phyloP scores from a whole-genome alignment of 306 rosid genomes.

The Parietaria judaica region DNA sequence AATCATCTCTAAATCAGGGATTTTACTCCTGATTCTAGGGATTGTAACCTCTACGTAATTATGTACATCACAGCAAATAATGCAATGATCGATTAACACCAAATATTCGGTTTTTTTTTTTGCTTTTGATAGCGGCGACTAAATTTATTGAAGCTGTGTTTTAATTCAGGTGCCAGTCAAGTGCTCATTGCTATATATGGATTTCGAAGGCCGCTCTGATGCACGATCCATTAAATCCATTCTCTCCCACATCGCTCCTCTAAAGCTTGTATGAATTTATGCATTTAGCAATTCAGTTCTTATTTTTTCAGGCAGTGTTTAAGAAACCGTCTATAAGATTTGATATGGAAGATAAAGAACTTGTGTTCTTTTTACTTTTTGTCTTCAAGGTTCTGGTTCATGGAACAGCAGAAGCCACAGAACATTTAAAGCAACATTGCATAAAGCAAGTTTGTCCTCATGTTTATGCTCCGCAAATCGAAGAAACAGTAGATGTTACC shows the following conservation, averaged over 20 bases:
- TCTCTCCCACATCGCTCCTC: slow-evolving; percentile 94
- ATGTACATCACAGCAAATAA: no score
- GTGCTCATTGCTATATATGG: slow-evolving; percentile 75
- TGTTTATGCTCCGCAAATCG: slow-evolving; percentile 91
- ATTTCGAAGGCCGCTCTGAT: slow-evolving; percentile 95
- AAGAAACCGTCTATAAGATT: neutral
- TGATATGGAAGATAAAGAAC: neutral
- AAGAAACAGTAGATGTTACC: slow-evolving; percentile 89
- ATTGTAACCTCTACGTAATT: no score
- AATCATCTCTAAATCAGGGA: no score
- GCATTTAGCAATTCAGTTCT: neutral
- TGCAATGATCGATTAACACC: no score
- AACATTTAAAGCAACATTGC: slow-evolving; percentile 92
- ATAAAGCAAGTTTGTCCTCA: slow-evolving; percentile 74
- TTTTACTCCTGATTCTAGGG: no score
- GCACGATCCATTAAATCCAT: slow-evolving; percentile 86
- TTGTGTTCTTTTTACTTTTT: neutral
- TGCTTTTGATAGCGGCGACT: neutral
- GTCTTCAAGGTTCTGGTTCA: slow-evolving; percentile 80
- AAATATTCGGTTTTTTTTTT: no score
- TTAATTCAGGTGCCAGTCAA: slow-evolving; percentile 74
- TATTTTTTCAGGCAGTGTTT: neutral
- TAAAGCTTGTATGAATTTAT: slow-evolving; percentile 60
- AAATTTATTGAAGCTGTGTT: slow-evolving; percentile 1
- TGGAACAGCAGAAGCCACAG: slow-evolving; percentile 98